These are phyloP conservation scores for Aspergillus pseudoglaucus DNA, from an alignment of 2,329 filamentous ascomycete genomes.

Conservation along the genomic window DNA sequence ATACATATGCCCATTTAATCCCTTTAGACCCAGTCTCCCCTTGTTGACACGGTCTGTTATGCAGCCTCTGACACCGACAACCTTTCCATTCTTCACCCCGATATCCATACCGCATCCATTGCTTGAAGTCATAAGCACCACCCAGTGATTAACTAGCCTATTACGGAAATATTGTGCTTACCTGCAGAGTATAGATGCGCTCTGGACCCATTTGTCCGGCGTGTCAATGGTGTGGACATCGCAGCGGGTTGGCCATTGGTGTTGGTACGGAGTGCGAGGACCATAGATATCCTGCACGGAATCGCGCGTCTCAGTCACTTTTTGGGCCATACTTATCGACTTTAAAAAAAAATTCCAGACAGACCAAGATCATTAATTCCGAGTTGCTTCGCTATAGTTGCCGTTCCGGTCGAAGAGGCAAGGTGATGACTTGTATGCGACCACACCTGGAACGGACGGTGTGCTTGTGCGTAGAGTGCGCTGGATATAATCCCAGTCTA, in stretches of 20 bases:
- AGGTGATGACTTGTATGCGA: no score
- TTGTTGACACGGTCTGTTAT: conserved; percentile 29
- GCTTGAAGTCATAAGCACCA: conserved; percentile 9
- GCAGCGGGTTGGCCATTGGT: conserved; percentile 28
- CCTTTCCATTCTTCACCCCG: conserved; percentile 29
- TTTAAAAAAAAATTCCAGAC: no score
- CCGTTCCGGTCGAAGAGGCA: no score
- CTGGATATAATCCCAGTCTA: no score
- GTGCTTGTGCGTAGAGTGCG: no score
- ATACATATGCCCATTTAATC: conserved; percentile 23
- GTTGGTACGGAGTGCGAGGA: conserved; percentile 26
- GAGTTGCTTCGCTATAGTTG: no score
- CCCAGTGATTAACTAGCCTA: neutral
- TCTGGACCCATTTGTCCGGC: conserved; percentile 35
- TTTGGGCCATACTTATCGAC: conserved; percentile 1
- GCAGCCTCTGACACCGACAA: conserved; percentile 33
- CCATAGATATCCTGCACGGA: conserved; percentile 29
- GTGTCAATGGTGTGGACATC: conserved; percentile 25
- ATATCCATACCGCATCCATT: conserved; percentile 33
- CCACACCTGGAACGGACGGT: no score
- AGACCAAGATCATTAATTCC: no score
- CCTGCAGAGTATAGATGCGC: conserved; percentile 35
- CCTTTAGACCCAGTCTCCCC: conserved; percentile 31
- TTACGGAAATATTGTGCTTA: conserved; percentile 7
- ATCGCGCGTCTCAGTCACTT: conserved; percentile 16